A percentile compares a stretch with the other conserved stretches of the same genome.
Evolutionary conservation across 1,284 basidiomycete species (phyloP).

Genomic region (Athelia sp.): DNA sequence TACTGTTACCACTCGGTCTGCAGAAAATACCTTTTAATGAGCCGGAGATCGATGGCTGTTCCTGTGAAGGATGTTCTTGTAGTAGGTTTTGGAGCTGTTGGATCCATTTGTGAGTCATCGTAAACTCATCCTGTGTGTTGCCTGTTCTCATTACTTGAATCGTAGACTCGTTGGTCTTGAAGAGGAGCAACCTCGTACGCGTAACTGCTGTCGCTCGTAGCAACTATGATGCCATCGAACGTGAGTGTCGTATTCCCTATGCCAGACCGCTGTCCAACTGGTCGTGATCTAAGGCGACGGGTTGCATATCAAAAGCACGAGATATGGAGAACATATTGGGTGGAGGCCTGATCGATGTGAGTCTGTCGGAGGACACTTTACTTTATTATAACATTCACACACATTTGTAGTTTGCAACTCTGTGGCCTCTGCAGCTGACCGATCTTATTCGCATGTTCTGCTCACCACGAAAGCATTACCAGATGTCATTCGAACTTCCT

Average conservation of each 20-base stretch:
- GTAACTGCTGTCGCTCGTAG: conserved; percentile 74
- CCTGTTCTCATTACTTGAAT: not conserved
- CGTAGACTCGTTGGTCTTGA: conserved; percentile 55
- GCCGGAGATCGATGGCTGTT: too few species aligned
- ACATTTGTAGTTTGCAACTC: conserved; percentile 32
- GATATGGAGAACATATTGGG: conserved; percentile 50
- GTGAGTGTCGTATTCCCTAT: conserved; percentile 28
- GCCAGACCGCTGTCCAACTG: conserved; percentile 24
- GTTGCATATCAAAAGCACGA: conserved; percentile 51
- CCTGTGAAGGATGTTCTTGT: conserved; percentile 44
- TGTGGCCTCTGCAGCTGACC: conserved; percentile 55
- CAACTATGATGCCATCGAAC: conserved; percentile 57
- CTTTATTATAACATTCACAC: not conserved
- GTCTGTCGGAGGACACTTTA: conserved; percentile 10
- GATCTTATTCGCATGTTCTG: conserved; percentile 61
- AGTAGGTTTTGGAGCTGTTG: conserved; percentile 55
- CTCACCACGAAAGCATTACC: conserved; percentile 73
- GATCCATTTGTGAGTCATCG: conserved; percentile 43
- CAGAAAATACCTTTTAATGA: too few species aligned
- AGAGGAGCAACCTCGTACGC: conserved; percentile 54
- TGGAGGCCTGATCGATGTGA: conserved; percentile 64
- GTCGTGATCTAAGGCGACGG: conserved; percentile 37
- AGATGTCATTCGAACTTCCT: conserved; percentile 55
- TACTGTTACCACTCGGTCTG: too few species aligned
- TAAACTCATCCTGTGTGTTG: not conserved